Conservation (phyloP, 345 rosid species). For the Aquilaria sinensis region DNA sequence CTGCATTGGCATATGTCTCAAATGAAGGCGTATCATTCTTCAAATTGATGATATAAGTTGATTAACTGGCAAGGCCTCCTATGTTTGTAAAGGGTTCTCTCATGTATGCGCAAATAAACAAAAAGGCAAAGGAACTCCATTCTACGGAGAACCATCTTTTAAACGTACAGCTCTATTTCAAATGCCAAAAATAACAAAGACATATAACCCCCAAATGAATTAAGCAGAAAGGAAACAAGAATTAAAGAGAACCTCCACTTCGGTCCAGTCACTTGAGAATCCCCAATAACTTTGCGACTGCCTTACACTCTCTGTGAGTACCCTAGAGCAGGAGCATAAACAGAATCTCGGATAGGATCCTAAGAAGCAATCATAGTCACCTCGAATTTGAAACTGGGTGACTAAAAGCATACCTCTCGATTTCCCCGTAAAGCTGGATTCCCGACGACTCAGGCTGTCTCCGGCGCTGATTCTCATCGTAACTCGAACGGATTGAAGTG, state of each 20-base stretch:
- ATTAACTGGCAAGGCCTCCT: too few relatives aligned
- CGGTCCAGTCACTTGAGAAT: conserved; percentile 62
- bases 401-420: conserved; percentile 58
- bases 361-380: too few relatives aligned
- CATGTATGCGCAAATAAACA: too few relatives aligned
- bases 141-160: too few relatives aligned
- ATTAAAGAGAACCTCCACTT: conserved; percentile 56
- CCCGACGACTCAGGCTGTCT: conserved; percentile 50
- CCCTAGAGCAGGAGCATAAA: conserved; percentile 30
- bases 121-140: too few relatives aligned
- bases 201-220: too few relatives aligned
- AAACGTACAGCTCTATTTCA: too few relatives aligned
- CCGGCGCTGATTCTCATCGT: conserved; percentile 22
- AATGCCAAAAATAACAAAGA: too few relatives aligned
- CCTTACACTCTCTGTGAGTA: conserved; percentile 75
- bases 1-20: too few relatives aligned
- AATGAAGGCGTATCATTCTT: too few relatives aligned
- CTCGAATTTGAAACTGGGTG: background rate
- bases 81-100: too few relatives aligned
- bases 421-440: conserved; percentile 70
- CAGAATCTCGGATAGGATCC: background rate
- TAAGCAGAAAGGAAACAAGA: background rate
- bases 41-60: too few relatives aligned
- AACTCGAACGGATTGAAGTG: conserved; percentile 26
- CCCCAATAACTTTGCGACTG: conserved; percentile 70